phyloP scores from a whole-genome alignment of 163 green algal genomes.

The Scenedesmus sp. region DNA sequence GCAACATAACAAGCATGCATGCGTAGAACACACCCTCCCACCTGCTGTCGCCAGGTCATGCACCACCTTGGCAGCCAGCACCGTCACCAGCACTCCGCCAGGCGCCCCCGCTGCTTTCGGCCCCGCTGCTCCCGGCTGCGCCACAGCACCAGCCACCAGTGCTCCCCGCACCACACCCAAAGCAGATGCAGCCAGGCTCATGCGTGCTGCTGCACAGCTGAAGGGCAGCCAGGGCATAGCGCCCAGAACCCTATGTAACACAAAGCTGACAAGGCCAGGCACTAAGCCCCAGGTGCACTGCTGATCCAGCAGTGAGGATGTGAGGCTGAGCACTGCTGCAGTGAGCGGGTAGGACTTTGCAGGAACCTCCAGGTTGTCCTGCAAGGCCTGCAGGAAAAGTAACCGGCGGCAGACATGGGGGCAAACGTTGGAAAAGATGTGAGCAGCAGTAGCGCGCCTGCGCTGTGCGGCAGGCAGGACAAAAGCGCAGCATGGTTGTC shows the following conservation, averaged over 20 bases:
- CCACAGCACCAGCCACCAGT: slow-evolving; percentile 24
- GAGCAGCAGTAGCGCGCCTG: no score
- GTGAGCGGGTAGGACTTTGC: slow-evolving; percentile 61
- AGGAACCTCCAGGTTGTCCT: slow-evolving; percentile 53
- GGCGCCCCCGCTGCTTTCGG: slow-evolving; percentile 35
- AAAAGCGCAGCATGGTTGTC: no score
- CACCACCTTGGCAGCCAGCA: slow-evolving; percentile 56
- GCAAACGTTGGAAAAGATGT: no score
- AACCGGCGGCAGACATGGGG: no score
- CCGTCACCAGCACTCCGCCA: slow-evolving; percentile 50
- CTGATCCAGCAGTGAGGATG: slow-evolving; percentile 50
- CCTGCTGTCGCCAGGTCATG: slow-evolving; percentile 52
- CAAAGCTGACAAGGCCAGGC: slow-evolving; percentile 32
- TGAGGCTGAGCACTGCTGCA: slow-evolving; percentile 56
- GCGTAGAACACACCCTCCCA: not conserved
- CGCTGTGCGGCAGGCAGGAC: no score
- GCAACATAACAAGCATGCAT: not conserved
- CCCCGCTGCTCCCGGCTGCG: not conserved
- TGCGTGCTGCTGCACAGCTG: slow-evolving; percentile 30
- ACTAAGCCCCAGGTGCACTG: slow-evolving; percentile 43
- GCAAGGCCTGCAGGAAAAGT: slow-evolving; percentile 43
- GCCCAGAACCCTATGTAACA: slow-evolving; percentile 44
- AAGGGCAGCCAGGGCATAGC: slow-evolving; percentile 62
- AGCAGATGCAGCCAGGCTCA: slow-evolving; percentile 50
- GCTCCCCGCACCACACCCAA: slow-evolving; percentile 45